A percentile compares a stretch with the other conserved stretches of the same genome.
Evolutionary conservation across 139 green algal species (phyloP).

Genomic region (Asterochloris erici): DNA sequence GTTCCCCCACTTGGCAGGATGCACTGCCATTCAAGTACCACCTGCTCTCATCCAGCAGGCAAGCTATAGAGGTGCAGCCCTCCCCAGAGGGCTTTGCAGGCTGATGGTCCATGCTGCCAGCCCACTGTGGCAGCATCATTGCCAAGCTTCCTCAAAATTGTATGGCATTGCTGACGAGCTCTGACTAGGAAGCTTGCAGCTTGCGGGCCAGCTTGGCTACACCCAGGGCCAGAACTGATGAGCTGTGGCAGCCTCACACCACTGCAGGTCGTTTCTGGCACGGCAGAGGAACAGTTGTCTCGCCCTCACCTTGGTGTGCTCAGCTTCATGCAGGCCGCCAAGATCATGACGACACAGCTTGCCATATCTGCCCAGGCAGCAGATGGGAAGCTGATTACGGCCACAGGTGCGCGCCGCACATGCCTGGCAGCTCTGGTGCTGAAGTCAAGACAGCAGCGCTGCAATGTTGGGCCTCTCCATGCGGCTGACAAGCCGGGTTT

Average conservation of each 20-base stretch:
- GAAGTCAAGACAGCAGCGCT: too few relatives aligned
- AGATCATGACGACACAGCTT: slow-evolving; percentile 5
- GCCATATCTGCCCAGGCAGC: neutral
- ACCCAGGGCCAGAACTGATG: neutral
- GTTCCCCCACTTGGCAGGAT: slow-evolving; percentile 64
- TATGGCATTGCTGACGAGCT: neutral
- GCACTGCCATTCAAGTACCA: slow-evolving; percentile 44
- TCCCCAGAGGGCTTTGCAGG: neutral
- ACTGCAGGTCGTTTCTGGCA: neutral
- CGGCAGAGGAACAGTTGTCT: neutral
- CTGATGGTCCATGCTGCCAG: neutral
- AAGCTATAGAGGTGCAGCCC: neutral
- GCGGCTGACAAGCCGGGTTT: too few relatives aligned
- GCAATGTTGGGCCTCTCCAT: neutral
- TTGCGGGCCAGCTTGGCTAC: neutral
- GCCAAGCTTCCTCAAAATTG: neutral
- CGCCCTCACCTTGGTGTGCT: neutral
- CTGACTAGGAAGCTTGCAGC: neutral
- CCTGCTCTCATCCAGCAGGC: slow-evolving; percentile 26
- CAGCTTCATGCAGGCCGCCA: neutral
- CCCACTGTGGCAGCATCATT: too few relatives aligned
- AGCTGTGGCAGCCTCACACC: too few relatives aligned
- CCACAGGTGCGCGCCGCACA: slow-evolving; percentile 1
- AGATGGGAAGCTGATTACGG: neutral
- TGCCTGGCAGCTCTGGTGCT: too few relatives aligned